phyloP scores from a whole-genome alignment of 805 yeast genomes.

The Candida wancherniae region DNA sequence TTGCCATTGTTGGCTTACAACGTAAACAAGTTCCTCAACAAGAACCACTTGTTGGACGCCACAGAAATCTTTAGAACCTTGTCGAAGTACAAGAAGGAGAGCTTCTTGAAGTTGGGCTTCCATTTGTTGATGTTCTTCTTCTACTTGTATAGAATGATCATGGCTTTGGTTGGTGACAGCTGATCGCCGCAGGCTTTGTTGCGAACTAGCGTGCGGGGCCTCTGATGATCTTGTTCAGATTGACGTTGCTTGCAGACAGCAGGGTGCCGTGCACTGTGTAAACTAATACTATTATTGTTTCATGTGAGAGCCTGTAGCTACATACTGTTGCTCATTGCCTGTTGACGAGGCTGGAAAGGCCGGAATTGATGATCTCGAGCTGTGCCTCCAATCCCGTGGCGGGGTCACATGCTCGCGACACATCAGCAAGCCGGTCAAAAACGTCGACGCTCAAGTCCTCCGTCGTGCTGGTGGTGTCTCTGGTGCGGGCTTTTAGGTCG shows the following conservation, averaged over 20 bases:
- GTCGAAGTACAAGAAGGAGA: slow-evolving; percentile 87
- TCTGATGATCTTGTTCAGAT: no score
- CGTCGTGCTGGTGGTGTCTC: no score
- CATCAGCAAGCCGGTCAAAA: slow-evolving; percentile 3
- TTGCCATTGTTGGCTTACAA: slow-evolving; percentile 83
- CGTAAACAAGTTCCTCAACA: slow-evolving; percentile 69
- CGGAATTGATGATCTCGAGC: slow-evolving; percentile 7
- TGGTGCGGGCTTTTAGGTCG: slow-evolving; percentile 5
- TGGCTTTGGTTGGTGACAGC: slow-evolving; percentile 77
- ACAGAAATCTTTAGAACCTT: slow-evolving; percentile 96
- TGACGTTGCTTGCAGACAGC: no score
- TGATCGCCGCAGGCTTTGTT: no score
- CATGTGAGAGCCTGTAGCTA: no score
- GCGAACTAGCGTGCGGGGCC: no score
- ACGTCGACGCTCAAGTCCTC: slow-evolving; percentile 1
- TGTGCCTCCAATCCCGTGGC: slow-evolving; percentile 10
- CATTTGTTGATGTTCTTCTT: slow-evolving; percentile 89
- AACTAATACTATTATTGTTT: no score
- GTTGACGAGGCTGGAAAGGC: slow-evolving; percentile 3
- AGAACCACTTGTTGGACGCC: slow-evolving; percentile 87
- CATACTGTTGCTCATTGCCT: neutral
- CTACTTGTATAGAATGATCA: slow-evolving; percentile 93
- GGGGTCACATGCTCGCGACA: slow-evolving; percentile 5
- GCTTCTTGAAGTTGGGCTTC: slow-evolving; percentile 86
- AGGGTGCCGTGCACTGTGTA: no score